Evolutionary conservation across 2,329 filamentous ascomycete species (phyloP).

Genomic region (Lachnellula hyalina): DNA sequence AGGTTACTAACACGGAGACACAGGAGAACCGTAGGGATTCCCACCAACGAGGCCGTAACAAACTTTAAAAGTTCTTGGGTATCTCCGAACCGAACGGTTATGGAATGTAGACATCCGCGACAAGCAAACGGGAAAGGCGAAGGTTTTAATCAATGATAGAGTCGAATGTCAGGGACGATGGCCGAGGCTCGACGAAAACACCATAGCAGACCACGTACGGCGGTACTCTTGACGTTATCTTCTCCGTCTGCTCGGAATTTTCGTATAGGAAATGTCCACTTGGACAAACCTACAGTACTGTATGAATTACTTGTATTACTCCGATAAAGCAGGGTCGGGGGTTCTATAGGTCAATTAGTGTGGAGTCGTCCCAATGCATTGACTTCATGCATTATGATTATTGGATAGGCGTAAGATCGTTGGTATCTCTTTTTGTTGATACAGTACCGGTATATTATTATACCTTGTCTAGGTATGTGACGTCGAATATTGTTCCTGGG

Average conservation of each 20-base stretch:
- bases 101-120: conserved; percentile 5
- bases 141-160: neutral
- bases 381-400: conserved; percentile 19
- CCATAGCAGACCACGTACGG: neutral
- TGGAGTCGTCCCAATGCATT: conserved; percentile 11
- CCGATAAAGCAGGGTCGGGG: neutral
- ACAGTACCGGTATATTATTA: neutral
- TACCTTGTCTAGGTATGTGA: conserved; percentile 3
- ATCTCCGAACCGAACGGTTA: neutral
- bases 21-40: neutral
- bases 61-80: neutral
- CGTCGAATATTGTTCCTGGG: conserved; percentile 7
- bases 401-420: conserved; percentile 6
- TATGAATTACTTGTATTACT: neutral
- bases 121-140: neutral
- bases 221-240: conserved; percentile 6
- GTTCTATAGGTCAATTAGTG: conserved; percentile 11
- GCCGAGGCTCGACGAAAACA: neutral
- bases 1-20: neutral
- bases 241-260: neutral
- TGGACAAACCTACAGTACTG: neutral
- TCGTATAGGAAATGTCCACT: neutral
- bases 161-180: neutral
- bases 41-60: conserved; percentile 4
- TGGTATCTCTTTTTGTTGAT: conserved; percentile 5